phyloP scores from a whole-genome alignment of 208 protist genomes.

The Leishmania mexicana region DNA sequence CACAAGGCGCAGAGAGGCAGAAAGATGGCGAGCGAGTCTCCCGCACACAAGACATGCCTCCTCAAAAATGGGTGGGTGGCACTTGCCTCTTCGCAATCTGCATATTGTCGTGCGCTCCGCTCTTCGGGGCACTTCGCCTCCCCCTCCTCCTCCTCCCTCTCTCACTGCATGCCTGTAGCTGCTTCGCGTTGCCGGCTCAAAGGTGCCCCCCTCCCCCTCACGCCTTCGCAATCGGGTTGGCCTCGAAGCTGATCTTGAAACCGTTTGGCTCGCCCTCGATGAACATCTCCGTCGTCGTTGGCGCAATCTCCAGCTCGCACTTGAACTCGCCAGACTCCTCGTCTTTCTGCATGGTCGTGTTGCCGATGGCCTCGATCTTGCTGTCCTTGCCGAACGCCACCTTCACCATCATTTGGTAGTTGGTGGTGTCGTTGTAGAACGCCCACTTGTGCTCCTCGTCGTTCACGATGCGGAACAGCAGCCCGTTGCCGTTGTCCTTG shows the following conservation, averaged over 20 bases:
- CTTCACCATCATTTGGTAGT: constrained; percentile 79
- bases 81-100: background rate
- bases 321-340: constrained; percentile 58
- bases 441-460: constrained; percentile 76
- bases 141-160: background rate
- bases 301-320: constrained; percentile 62
- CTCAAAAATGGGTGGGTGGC: background rate
- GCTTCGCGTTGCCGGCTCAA: background rate
- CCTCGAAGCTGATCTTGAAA: constrained; percentile 85
- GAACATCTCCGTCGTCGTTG: constrained; percentile 70
- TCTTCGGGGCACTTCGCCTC: background rate
- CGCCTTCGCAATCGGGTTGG: constrained; percentile 54
- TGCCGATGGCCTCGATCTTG: constrained; percentile 58
- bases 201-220: constrained; percentile 1
- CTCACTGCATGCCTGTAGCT: no score
- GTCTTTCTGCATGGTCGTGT: constrained; percentile 55
- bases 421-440: constrained; percentile 86
- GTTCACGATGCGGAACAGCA: constrained; percentile 85
- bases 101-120: background rate
- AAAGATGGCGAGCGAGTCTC: background rate
- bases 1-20: background rate
- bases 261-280: constrained; percentile 76
- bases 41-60: background rate
- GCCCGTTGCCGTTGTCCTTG: constrained; percentile 80
- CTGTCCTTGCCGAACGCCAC: constrained; percentile 79